phyloP scores from a whole-genome alignment of 305 asterid genomes.

The Solanum hybrid region DNA sequence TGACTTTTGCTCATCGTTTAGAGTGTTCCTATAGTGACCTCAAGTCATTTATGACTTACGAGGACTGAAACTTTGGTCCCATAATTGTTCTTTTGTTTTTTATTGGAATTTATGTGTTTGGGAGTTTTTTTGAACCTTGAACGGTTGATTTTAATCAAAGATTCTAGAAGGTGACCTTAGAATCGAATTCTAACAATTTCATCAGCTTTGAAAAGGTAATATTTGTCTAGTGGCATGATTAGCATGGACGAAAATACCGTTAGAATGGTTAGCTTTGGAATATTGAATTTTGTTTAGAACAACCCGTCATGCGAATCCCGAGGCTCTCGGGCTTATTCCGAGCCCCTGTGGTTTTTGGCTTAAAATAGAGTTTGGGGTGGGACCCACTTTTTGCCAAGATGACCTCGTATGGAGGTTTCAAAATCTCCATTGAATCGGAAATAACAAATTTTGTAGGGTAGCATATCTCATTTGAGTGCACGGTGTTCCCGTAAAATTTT shows the following conservation, averaged over 20 bases:
- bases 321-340: neutral
- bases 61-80: neutral
- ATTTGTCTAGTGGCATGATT: neutral
- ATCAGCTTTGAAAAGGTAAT: neutral
- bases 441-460: neutral
- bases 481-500: neutral
- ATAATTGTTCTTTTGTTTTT: neutral
- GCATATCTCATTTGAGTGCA: neutral
- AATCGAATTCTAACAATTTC: neutral
- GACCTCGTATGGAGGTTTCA: neutral
- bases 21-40: neutral
- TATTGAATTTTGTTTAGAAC: too few relatives aligned
- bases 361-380: neutral
- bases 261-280: neutral
- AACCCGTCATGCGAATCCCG: neutral
- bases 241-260: neutral
- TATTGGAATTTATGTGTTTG: neutral
- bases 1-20: too few relatives aligned
- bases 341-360: neutral
- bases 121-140: neutral
- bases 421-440: neutral
- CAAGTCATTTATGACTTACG: too few relatives aligned
- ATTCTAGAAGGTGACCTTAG: neutral
- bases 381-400: neutral
- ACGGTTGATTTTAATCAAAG: neutral